Percentiles rank a stretch among this genome's conserved stretches.
These are phyloP conservation scores for Exophiala oligosperma DNA, from an alignment of 2,329 filamentous ascomycete genomes.

Conservation along the genomic window DNA sequence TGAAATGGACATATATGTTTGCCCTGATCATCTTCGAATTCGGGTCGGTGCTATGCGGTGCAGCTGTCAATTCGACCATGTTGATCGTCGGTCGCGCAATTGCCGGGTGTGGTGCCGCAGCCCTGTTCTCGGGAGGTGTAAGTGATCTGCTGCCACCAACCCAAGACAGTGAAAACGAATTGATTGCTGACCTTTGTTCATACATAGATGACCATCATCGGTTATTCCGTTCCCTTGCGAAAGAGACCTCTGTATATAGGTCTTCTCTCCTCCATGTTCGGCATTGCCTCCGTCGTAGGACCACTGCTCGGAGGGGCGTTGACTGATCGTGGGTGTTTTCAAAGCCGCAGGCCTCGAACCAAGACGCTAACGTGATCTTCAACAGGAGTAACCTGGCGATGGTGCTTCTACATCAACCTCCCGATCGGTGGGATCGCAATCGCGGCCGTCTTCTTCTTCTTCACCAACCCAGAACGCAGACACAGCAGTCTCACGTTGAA, in stretches of 20 bases:
- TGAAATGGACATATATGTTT: slow-evolving; percentile 31
- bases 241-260: slow-evolving; percentile 33
- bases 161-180: no score
- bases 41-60: slow-evolving; percentile 32
- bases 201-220: slow-evolving; percentile 29
- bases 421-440: slow-evolving; percentile 40
- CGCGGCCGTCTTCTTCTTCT: slow-evolving; percentile 34
- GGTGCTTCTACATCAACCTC: slow-evolving; percentile 47
- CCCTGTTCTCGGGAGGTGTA: slow-evolving; percentile 30
- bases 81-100: slow-evolving; percentile 34
- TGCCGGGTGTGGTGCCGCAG: slow-evolving; percentile 32
- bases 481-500: slow-evolving; percentile 25
- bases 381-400: slow-evolving; percentile 40
- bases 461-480: slow-evolving; percentile 34
- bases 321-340: slow-evolving; percentile 37
- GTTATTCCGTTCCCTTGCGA: slow-evolving; percentile 27
- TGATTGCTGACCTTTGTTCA: no score
- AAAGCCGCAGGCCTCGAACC: slow-evolving; percentile 13
- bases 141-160: no score
- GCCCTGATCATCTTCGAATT: slow-evolving; percentile 30
- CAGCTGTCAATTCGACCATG: slow-evolving; percentile 28
- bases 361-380: slow-evolving; percentile 17
- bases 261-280: slow-evolving; percentile 57
- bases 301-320: slow-evolving; percentile 48
- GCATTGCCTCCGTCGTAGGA: slow-evolving; percentile 48